Evolutionary conservation across 2,329 filamentous ascomycete genomes (phyloP), one percentile per base, ranked within the genome.

Genomic region (Claviceps citrina): DNA sequence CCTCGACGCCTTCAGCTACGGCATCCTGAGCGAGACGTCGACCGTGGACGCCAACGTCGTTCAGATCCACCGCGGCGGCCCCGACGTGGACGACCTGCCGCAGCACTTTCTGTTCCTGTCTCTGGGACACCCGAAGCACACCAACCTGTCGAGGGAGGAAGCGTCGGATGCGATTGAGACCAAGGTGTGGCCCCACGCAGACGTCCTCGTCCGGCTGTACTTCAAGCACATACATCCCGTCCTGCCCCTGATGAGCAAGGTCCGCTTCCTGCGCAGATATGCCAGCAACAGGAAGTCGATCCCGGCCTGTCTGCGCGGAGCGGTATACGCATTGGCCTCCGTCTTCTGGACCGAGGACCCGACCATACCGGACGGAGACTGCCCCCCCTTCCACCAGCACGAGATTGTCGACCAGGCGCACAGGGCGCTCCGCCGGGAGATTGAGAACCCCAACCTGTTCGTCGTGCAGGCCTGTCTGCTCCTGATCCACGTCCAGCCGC

Each of bases 401-500:
- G 56, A 64, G 39, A 52, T 64, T 2, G 42, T 63, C 27, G 61
- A 62, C 24, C 55, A 62, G 34, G 63, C 64, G 1, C 61, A 66
- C 36, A 54, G 56, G 19, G 61, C 63, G 0, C 48, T 68, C 3
- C 56, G 65, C 18, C 55, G 64, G 2, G 66, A 69, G 43, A 53
- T 68, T 0, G 63, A 68, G 31, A 63, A 65, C 0, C 65, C 66
- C 0, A 65, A 67, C 24, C 51, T 69, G 4, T 62, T 57, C 39
- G 62, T 60, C 7, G 44, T 68, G n/a, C 66, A 68, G 51, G 63
- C 65, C n/a, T 62, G 61, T 42, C 44, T 68, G 10, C 46, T 69
- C 12, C 53, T 68, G 7, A 49, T 67, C 5, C 64, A 69, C 41
- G 58, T 68, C 45, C 58, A 59, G 12, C 62, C 66, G 0, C 63